Conservation (phyloP, 2,329 filamentous ascomycete species). For the Lasiodiplodia sp. region DNA sequence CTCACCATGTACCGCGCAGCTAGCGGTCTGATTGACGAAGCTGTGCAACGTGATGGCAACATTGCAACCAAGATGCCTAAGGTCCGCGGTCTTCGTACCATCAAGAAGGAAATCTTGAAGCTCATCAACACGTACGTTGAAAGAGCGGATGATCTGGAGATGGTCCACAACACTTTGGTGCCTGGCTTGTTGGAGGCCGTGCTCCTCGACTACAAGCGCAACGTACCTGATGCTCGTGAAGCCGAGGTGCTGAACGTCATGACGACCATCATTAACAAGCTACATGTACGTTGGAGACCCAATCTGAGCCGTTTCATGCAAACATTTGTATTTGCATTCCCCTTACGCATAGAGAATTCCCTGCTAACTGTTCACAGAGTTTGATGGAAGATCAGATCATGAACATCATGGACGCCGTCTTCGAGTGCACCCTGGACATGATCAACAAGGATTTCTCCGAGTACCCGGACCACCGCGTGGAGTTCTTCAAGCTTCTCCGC, state of each 20-base stretch:
- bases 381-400: constrained; percentile 99
- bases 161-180: constrained; percentile 92
- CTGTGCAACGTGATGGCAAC: constrained; percentile 79
- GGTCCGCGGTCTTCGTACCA: constrained; percentile 91
- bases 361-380: constrained; percentile 58
- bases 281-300: constrained; percentile 79
- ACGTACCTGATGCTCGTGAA: constrained; percentile 93
- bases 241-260: constrained; percentile 97
- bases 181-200: constrained; percentile 95
- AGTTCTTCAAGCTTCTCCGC: constrained; percentile 96
- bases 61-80: constrained; percentile 97
- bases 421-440: constrained; percentile 98
- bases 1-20: constrained; percentile 98
- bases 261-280: constrained; percentile 95
- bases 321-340: constrained; percentile 28
- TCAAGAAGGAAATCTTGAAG: constrained; percentile 99
- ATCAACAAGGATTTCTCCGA: constrained; percentile 99
- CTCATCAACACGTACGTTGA: constrained; percentile 98
- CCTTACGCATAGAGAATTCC: neutral
- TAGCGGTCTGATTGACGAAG: constrained; percentile 94
- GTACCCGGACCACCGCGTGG: constrained; percentile 97
- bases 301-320: constrained; percentile 60
- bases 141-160: constrained; percentile 94
- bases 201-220: constrained; percentile 94
- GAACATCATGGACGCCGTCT: constrained; percentile 97